phyloP scores from a whole-genome alignment of 1,139 yeast genomes.

The Sugiyamaella grinbergsii region DNA sequence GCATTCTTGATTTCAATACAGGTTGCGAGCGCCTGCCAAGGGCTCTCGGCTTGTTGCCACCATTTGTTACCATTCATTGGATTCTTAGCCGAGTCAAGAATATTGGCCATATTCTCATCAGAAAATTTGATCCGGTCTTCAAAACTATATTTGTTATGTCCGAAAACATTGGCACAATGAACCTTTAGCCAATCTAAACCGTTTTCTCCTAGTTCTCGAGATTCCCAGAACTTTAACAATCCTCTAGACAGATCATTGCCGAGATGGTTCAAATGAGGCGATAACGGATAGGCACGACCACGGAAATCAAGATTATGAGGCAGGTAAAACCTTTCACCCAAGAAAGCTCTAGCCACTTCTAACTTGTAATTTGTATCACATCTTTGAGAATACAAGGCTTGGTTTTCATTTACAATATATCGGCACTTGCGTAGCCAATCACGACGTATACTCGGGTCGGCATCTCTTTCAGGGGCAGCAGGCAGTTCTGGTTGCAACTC shows the following conservation, averaged over 20 bases:
- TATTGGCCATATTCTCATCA: slow-evolving; percentile 64
- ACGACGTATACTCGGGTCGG: slow-evolving; percentile 69
- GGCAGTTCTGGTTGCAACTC: slow-evolving; percentile 58
- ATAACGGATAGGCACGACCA: slow-evolving; percentile 93
- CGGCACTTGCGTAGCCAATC: slow-evolving; percentile 68
- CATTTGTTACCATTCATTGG: slow-evolving; percentile 66
- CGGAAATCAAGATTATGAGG: slow-evolving; percentile 95
- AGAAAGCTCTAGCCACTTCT: slow-evolving; percentile 90
- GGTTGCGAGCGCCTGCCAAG: slow-evolving; percentile 92
- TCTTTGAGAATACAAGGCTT: slow-evolving; percentile 77
- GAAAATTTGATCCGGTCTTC: slow-evolving; percentile 72
- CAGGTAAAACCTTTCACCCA: slow-evolving; percentile 78
- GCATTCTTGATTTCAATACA: slow-evolving; percentile 82
- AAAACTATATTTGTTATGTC: slow-evolving; percentile 81
- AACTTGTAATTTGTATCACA: slow-evolving; percentile 92
- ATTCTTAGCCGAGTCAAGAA: slow-evolving; percentile 66
- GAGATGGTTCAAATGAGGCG: slow-evolving; percentile 77
- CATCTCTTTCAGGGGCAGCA: slow-evolving; percentile 58
- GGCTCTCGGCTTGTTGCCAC: slow-evolving; percentile 90
- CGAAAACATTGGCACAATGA: slow-evolving; percentile 85
- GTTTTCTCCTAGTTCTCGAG: slow-evolving; percentile 67
- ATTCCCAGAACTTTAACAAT: slow-evolving; percentile 84
- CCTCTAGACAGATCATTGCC: slow-evolving; percentile 93
- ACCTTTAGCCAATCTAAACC: slow-evolving; percentile 90
- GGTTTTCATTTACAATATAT: slow-evolving; percentile 57